phyloP scores from a whole-genome alignment of 371 early-diverging fungal species.

The Syncephalis fuscata region DNA sequence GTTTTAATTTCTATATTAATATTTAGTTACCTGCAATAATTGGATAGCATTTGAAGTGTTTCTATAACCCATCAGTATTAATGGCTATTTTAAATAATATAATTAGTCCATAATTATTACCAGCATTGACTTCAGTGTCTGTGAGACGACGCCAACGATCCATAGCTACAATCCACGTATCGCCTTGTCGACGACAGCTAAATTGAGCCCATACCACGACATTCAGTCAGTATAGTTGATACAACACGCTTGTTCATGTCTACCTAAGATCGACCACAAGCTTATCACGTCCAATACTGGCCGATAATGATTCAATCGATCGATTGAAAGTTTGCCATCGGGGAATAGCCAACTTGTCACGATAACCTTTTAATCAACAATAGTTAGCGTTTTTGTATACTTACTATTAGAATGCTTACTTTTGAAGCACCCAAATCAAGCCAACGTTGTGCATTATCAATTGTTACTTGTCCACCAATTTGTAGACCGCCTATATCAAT shows the following conservation, averaged over 20 bases:
- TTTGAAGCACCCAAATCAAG: slow-evolving; percentile 70
- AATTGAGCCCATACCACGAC: not conserved
- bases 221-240: too few relatives aligned
- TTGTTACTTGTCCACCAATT: slow-evolving; percentile 88
- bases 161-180: slow-evolving; percentile 87
- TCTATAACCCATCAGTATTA: slow-evolving; percentile 11
- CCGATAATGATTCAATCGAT: slow-evolving; percentile 42
- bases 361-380: slow-evolving; percentile 32
- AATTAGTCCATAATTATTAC: slow-evolving; percentile 11
- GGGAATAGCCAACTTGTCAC: slow-evolving; percentile 92
- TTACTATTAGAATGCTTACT: slow-evolving; percentile 17
- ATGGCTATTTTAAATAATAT: not conserved
- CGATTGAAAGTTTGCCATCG: slow-evolving; percentile 41
- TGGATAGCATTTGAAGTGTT: slow-evolving; percentile 35
- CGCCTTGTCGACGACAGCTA: slow-evolving; percentile 59
- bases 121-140: slow-evolving; percentile 62
- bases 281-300: slow-evolving; percentile 52
- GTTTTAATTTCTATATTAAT: not conserved
- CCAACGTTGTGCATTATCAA: slow-evolving; percentile 78
- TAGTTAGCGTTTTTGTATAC: not conserved
- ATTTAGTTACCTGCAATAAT: slow-evolving; percentile 48
- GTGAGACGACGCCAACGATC: slow-evolving; percentile 94
- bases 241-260: too few relatives aligned
- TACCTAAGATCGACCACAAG: slow-evolving; percentile 84
- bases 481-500: slow-evolving; percentile 43